phyloP scores from a whole-genome alignment of 106 monocot genomes.

The Vanilla planifolia region DNA sequence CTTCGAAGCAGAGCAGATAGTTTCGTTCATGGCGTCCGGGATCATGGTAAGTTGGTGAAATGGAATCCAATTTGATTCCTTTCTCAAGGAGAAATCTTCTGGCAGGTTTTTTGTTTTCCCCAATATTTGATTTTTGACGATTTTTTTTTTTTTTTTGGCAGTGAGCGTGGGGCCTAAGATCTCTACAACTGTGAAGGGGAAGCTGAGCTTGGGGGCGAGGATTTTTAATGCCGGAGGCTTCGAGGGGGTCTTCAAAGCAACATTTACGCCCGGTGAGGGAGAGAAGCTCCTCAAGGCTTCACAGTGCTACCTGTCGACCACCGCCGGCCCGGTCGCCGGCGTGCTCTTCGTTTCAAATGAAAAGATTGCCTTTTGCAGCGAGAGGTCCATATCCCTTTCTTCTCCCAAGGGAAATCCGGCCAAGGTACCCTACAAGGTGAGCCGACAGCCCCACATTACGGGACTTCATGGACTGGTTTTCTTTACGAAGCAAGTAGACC shows the following conservation, averaged over 20 bases:
- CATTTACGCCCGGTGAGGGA: conserved; percentile 13
- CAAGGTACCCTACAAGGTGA: conserved; percentile 28
- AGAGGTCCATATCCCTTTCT: conserved; percentile 16
- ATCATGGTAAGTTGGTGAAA: conserved; percentile 21
- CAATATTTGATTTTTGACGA: background rate
- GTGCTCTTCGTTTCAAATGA: conserved; percentile 35
- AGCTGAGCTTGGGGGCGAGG: conserved; percentile 28
- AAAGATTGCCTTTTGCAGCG: conserved; percentile 33
- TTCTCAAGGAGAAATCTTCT: background rate
- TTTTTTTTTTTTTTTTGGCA: conserved; percentile 4
- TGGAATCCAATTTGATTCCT: background rate
- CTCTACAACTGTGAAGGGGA: conserved; percentile 31
- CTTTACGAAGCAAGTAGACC: no score
- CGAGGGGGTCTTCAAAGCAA: conserved; percentile 17
- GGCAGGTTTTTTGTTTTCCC: background rate
- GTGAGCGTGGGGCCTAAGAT: conserved; percentile 30
- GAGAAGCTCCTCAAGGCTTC: conserved; percentile 32
- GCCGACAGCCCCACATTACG: no score
- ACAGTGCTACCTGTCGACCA: conserved; percentile 37
- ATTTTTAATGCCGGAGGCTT: conserved; percentile 27
- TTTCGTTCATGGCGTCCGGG: conserved; percentile 13
- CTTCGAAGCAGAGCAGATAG: conserved; percentile 26
- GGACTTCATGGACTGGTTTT: no score
- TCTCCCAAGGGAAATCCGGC: conserved; percentile 10
- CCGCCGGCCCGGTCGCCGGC: conserved; percentile 34